These are phyloP conservation scores for Brassica rapa DNA, from an alignment of 345 rosid species.

Conservation along the genomic window DNA sequence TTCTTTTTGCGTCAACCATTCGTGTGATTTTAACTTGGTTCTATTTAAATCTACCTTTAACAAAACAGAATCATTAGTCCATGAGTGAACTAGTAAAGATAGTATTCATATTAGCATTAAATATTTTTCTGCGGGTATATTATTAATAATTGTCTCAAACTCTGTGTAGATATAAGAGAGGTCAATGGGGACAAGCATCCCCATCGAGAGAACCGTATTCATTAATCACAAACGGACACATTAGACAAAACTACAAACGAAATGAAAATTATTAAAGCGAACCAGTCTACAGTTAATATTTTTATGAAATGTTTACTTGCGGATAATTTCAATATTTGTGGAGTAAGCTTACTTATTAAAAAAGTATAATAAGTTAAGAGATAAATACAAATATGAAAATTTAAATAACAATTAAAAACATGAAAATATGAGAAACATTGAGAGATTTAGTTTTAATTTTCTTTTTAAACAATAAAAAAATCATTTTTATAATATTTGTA, in stretches of 20 bases:
- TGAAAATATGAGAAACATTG: too few relatives aligned
- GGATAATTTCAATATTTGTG: too few relatives aligned
- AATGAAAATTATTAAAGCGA: not conserved
- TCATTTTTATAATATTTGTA: too few relatives aligned
- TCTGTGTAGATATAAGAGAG: conserved; percentile 17
- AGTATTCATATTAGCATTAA: conserved; percentile 9
- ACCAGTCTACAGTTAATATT: not conserved
- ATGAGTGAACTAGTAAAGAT: conserved; percentile 16
- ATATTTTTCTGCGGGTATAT: not conserved
- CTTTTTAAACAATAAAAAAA: too few relatives aligned
- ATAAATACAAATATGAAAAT: too few relatives aligned
- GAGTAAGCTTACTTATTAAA: too few relatives aligned
- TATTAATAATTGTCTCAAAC: not conserved
- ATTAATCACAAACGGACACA: not conserved
- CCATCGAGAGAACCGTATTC: conserved; percentile 39
- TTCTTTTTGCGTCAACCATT: conserved; percentile 11
- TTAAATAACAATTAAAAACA: too few relatives aligned
- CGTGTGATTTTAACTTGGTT: not conserved
- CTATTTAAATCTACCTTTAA: conserved; percentile 18
- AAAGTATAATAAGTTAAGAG: too few relatives aligned
- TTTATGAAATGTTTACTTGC: too few relatives aligned
- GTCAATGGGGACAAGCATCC: conserved; percentile 50
- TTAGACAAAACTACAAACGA: not conserved
- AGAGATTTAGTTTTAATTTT: too few relatives aligned
- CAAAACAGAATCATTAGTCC: conserved; percentile 16